Conservation (phyloP, 2,329 filamentous ascomycete genomes). For the Neonectria sp. region DNA sequence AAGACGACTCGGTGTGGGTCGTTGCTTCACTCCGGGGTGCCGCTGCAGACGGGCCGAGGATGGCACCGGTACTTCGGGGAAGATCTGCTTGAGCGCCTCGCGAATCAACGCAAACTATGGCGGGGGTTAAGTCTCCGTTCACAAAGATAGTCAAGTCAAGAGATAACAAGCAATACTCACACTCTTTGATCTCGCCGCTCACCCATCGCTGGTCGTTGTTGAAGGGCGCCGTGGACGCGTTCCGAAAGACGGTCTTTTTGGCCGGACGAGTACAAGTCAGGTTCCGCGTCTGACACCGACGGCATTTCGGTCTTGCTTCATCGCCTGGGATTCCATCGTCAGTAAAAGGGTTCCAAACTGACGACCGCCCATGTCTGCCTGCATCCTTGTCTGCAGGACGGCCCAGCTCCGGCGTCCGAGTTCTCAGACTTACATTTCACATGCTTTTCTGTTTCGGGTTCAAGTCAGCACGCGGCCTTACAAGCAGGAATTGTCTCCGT, state of each 20-base stretch:
- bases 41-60: background rate
- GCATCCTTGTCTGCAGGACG: constrained; percentile 16
- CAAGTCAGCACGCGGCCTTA: constrained; percentile 32
- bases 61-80: background rate
- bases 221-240: constrained; percentile 52
- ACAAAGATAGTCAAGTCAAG: background rate
- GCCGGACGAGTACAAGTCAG: constrained; percentile 53
- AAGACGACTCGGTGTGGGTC: constrained; percentile 17
- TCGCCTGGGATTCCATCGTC: constrained; percentile 48
- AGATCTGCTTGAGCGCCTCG: constrained; percentile 18
- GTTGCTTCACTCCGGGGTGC: background rate
- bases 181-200: constrained; percentile 52
- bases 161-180: constrained; percentile 41
- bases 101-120: constrained; percentile 29
- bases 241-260: constrained; percentile 55
- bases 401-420: background rate
- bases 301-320: constrained; percentile 55
- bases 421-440: constrained; percentile 51
- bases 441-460: constrained; percentile 48
- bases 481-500: background rate
- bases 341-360: background rate
- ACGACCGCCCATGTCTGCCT: background rate
- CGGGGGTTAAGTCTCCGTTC: background rate
- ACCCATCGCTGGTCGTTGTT: constrained; percentile 56
- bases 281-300: constrained; percentile 52